Evolutionary conservation across 495 filamentous ascomycete species (phyloP).

Genomic region (Penicillium tannophilum): DNA sequence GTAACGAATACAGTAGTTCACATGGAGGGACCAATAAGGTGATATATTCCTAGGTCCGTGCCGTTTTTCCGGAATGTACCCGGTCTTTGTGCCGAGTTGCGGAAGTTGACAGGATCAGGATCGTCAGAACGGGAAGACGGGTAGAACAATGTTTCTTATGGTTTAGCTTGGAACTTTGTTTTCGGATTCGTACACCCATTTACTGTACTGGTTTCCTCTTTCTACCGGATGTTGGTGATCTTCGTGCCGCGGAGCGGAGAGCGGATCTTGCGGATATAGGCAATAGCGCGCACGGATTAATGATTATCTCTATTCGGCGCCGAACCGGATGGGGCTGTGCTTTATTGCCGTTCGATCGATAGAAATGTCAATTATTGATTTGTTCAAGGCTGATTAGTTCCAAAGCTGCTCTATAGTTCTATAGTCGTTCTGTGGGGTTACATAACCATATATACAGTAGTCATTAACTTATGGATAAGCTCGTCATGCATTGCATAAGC

Average conservation of each 20-base stretch:
- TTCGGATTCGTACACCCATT: neutral
- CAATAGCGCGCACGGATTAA: neutral
- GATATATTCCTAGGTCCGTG: neutral
- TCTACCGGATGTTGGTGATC: too few species aligned
- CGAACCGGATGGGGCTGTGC: neutral
- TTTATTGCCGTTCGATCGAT: neutral
- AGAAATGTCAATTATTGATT: neutral
- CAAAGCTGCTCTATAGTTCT: neutral
- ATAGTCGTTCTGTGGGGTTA: neutral
- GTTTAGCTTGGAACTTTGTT: neutral
- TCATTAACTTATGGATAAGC: too few species aligned
- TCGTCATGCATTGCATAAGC: too few species aligned
- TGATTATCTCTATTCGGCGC: neutral
- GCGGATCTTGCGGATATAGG: neutral
- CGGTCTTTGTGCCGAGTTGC: neutral
- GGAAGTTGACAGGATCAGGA: neutral
- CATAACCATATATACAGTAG: too few species aligned
- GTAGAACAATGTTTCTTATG: neutral
- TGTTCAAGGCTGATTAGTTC: neutral
- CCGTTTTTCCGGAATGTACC: neutral
- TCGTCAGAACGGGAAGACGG: neutral
- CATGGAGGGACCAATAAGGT: neutral
- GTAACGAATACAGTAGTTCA: neutral
- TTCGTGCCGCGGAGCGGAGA: too few species aligned
- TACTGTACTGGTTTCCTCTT: too few species aligned